Evolutionary conservation across 441 rosid genomes (phyloP).

Genomic region (Populus trichocarpa): DNA sequence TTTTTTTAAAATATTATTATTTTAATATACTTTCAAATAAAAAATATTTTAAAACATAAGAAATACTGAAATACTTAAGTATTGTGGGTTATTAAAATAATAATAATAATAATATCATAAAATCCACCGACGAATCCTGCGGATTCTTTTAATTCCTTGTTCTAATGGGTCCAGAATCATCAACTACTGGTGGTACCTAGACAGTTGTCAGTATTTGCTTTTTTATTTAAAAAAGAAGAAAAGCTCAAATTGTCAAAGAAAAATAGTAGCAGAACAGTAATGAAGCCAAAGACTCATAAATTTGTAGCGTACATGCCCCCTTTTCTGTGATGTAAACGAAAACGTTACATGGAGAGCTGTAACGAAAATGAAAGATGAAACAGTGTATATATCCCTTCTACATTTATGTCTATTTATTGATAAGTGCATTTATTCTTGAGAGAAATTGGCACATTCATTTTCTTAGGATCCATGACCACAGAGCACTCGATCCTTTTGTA

Average conservation of each 20-base stretch:
- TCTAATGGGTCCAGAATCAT: slow-evolving; percentile 7
- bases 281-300: neutral
- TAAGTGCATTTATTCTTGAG: slow-evolving; percentile 54
- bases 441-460: slow-evolving; percentile 46
- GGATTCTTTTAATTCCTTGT: neutral
- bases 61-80: too few species aligned
- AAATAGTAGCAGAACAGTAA: neutral
- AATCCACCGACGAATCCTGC: slow-evolving; percentile 15
- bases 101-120: neutral
- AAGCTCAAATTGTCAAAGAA: neutral
- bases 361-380: neutral
- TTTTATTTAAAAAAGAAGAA: too few species aligned
- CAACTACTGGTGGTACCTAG: neutral
- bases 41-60: too few species aligned
- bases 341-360: neutral
- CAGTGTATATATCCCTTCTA: neutral
- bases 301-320: neutral
- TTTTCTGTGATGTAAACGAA: neutral
- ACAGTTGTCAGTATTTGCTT: neutral
- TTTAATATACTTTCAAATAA: too few species aligned
- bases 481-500: slow-evolving; percentile 55
- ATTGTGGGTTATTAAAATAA: too few species aligned
- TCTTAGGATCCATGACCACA: slow-evolving; percentile 50
- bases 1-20: neutral
- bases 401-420: slow-evolving; percentile 7